Evolutionary conservation across 2,329 filamentous ascomycete genomes (phyloP), one percentile per base, ranked within the genome.

Genomic region (Fusarium cicatricum): DNA sequence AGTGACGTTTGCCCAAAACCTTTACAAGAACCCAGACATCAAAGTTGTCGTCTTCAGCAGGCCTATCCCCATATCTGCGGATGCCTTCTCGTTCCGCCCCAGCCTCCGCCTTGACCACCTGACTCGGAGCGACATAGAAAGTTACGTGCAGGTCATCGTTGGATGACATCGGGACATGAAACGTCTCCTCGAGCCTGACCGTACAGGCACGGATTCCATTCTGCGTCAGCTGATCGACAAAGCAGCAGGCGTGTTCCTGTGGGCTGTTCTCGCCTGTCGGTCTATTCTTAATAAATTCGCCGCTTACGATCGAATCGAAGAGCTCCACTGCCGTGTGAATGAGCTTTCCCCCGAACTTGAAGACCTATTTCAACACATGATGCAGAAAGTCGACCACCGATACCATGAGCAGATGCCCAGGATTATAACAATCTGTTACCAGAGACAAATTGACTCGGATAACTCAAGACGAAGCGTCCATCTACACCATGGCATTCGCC

Each of bases 201-300:
- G 11, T 5, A 15, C 15, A 11, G 21, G 15, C 5, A 4, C 44
- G 11, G 8, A 21, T 12, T 6, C 2, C 14, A 23, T 49, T 5
- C 6, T 54, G 4, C 5, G 14, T 12, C 11, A 54, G 11, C 16
- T 55, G 6, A 16, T 41, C 10, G n/a, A 41, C n/a, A 55, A 55
- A 19, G 31, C 52, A 2, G 9, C 39, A 1, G 52, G 52, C 4
- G 52, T 55, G 9, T 55, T 49, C 15, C 36, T 55, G 7, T 55
- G 52, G 52, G 45, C 50, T 10, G 12, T 55, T n/a, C 28, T 55
- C 2, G 52, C 52, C 3, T 55, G 52, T 34, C 39, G 52, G 5
- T 40, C 17, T 26, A 6, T 55, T 6, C 5, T 45, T 9, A 16
- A 17, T 9, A 45, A 45, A 5, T 45, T 55, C 10, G 39, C 26